Evolutionary conservation across 768 basidiomycete genomes (phyloP).

Genomic region (Termitomyces sp.): DNA sequence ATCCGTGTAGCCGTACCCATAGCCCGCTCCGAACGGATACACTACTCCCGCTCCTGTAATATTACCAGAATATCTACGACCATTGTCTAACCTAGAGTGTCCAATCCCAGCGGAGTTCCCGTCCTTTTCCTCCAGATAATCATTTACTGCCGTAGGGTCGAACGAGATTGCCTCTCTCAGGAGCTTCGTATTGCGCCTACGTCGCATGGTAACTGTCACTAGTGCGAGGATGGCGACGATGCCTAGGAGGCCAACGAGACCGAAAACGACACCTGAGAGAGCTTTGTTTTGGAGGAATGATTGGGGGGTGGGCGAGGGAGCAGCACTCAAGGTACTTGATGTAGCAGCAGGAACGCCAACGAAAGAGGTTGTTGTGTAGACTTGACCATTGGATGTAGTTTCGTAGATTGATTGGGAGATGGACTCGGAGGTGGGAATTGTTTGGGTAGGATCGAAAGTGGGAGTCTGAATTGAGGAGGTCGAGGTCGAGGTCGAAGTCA

Average conservation of each 20-base stretch:
- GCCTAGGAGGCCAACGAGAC: slow-evolving; percentile 44
- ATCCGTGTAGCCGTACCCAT: slow-evolving; percentile 1
- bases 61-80: not conserved
- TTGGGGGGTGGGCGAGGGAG: slow-evolving; percentile 18
- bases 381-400: slow-evolving; percentile 24
- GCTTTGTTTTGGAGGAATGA: slow-evolving; percentile 64
- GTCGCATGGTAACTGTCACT: slow-evolving; percentile 46
- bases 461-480: not conserved
- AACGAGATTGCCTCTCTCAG: slow-evolving; percentile 49
- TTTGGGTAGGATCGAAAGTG: not conserved
- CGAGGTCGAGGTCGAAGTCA: not conserved
- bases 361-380: slow-evolving; percentile 28
- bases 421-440: not conserved
- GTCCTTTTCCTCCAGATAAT: slow-evolving; percentile 19
- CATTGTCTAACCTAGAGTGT: slow-evolving; percentile 25
- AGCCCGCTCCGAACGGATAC: slow-evolving; percentile 5
- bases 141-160: slow-evolving; percentile 33
- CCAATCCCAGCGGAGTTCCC: slow-evolving; percentile 14
- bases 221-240: slow-evolving; percentile 40
- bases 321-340: slow-evolving; percentile 12
- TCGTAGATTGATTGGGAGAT: slow-evolving; percentile 15
- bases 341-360: slow-evolving; percentile 24
- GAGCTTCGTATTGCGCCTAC: slow-evolving; percentile 38
- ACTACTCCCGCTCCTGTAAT: not conserved
- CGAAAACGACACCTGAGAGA: slow-evolving; percentile 56